phyloP scores from a whole-genome alignment of 192 early-diverging fungal species.

The Chytriomyces confervae region DNA sequence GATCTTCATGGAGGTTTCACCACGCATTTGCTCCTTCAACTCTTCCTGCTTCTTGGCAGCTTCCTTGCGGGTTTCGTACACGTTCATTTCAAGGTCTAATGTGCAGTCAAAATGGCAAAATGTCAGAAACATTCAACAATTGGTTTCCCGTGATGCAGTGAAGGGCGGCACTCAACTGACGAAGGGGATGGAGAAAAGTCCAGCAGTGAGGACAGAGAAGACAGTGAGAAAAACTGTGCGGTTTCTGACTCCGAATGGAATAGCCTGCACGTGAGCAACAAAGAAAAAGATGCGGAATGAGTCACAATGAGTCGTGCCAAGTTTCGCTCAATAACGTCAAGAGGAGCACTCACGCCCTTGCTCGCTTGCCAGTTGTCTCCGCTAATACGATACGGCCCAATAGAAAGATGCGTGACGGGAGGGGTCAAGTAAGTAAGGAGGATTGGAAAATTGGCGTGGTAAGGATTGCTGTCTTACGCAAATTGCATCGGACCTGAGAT shows the following conservation, averaged over 20 bases:
- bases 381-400: neutral
- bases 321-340: neutral
- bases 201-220: constrained; percentile 9
- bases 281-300: neutral
- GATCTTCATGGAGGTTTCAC: constrained; percentile 23
- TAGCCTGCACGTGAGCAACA: constrained; percentile 17
- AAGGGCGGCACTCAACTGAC: constrained; percentile 10
- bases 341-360: constrained; percentile 32
- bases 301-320: neutral
- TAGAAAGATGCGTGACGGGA: neutral
- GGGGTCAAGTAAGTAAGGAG: too few species aligned
- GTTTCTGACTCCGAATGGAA: constrained; percentile 36
- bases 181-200: constrained; percentile 33
- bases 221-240: constrained; percentile 22
- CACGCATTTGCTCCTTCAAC: constrained; percentile 29
- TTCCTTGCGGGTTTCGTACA: neutral
- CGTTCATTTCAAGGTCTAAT: constrained; percentile 26
- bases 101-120: neutral
- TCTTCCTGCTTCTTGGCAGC: neutral
- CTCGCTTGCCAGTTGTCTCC: constrained; percentile 34
- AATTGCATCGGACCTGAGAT: constrained; percentile 23
- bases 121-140: neutral
- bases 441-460: neutral
- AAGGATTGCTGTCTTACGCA: constrained; percentile 10
- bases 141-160: neutral